A percentile compares a stretch with the other conserved stretches of the same genome.
These are phyloP conservation scores for Penicillium brevicompactum DNA, from an alignment of 2,329 filamentous ascomycete genomes.

Conservation along the genomic window DNA sequence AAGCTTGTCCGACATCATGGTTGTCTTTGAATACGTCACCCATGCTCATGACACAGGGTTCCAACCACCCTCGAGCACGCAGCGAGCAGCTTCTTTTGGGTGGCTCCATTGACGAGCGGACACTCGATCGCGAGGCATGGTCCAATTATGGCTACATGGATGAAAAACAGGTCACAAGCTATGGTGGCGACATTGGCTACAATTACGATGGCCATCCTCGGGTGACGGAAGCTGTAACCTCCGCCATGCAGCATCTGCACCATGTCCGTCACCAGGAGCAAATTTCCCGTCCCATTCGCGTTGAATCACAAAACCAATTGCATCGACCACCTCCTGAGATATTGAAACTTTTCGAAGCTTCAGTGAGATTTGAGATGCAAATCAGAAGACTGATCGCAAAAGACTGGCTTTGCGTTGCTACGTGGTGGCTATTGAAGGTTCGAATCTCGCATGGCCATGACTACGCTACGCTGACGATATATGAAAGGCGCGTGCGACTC, in stretches of 20 bases:
- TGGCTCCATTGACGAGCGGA: conserved; percentile 6
- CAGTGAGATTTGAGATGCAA: conserved; percentile 24
- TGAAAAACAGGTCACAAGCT: conserved; percentile 9
- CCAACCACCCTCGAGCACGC: not conserved
- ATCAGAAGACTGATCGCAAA: conserved; percentile 25
- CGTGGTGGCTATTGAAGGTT: conserved; percentile 33
- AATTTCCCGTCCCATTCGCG: conserved; percentile 27
- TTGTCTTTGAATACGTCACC: conserved; percentile 8
- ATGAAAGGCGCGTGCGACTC: conserved; percentile 25
- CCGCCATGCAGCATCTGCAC: conserved; percentile 30
- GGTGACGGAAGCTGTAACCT: conserved; percentile 22
- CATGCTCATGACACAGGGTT: not conserved
- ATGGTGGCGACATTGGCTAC: conserved; percentile 1
- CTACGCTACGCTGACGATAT: not conserved
- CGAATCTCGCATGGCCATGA: not conserved
- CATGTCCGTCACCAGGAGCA: conserved; percentile 28
- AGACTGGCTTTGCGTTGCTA: conserved; percentile 34
- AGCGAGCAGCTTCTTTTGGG: conserved; percentile 5
- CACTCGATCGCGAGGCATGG: conserved; percentile 8
- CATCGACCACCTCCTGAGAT: conserved; percentile 28
- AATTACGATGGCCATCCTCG: conserved; percentile 6
- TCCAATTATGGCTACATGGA: conserved; percentile 3
- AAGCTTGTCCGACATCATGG: conserved; percentile 9
- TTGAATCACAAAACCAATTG: conserved; percentile 27
- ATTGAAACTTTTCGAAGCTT: conserved; percentile 20